These are phyloP conservation scores for Massarina eburnea DNA, from an alignment of 2,329 filamentous ascomycete genomes.

Conservation along the genomic window DNA sequence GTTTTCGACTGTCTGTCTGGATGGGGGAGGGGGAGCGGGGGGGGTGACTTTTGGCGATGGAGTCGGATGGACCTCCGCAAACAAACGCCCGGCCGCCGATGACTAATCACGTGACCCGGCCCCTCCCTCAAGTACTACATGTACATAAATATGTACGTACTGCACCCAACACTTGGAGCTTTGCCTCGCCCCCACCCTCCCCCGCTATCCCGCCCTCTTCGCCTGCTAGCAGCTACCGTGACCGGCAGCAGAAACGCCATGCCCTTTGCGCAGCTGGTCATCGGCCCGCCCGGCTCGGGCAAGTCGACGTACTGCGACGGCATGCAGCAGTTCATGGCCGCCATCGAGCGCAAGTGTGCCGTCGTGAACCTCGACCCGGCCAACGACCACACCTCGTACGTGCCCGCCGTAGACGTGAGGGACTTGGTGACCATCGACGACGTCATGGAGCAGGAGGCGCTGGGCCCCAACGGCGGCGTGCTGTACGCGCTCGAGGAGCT, in stretches of 20 bases:
- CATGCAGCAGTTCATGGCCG: conserved; percentile 97
- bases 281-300: conserved; percentile 91
- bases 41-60: too few relatives aligned
- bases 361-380: conserved; percentile 96
- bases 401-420: conserved; percentile 86
- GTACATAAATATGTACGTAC: too few relatives aligned
- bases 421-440: conserved; percentile 87
- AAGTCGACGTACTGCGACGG: conserved; percentile 99
- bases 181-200: neutral
- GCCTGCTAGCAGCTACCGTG: neutral
- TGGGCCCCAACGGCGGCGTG: conserved; percentile 91
- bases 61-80: conserved; percentile 18
- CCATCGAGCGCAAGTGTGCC: conserved; percentile 91
- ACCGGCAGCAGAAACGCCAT: too few relatives aligned
- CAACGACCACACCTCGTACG: conserved; percentile 89
- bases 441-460: conserved; percentile 86
- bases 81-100: conserved; percentile 14
- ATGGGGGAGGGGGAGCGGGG: too few relatives aligned
- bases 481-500: conserved; percentile 94
- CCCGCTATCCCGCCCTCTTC: neutral
- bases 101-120: neutral
- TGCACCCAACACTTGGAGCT: neutral
- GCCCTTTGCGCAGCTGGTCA: conserved; percentile 74
- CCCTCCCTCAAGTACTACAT: too few relatives aligned
- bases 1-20: neutral